phyloP scores from a whole-genome alignment of 441 rosid genomes.

The Populus hybrid region DNA sequence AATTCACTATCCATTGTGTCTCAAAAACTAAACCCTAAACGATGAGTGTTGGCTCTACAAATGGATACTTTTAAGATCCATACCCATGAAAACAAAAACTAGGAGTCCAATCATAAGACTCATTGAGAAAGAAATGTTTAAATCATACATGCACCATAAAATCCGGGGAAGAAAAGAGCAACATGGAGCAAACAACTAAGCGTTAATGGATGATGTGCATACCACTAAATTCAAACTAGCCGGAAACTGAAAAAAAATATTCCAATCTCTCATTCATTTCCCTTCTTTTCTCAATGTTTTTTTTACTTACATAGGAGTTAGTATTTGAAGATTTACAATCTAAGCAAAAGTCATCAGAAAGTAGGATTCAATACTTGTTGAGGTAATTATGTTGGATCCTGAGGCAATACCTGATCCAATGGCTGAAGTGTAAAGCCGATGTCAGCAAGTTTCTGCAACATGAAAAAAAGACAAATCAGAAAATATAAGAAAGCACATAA shows the following conservation, averaged over 20 bases:
- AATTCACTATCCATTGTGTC: not conserved
- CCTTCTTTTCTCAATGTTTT: not conserved
- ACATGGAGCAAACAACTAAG: not conserved
- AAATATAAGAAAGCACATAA: not conserved
- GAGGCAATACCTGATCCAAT: not conserved
- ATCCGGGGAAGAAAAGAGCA: not conserved
- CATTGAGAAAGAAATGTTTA: not conserved
- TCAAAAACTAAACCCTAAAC: not conserved
- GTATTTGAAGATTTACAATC: not conserved
- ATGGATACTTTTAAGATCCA: not conserved
- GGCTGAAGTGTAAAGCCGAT: conserved; percentile 74
- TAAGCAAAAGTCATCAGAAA: not conserved
- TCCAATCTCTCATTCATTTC: not conserved
- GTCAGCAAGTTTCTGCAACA: conserved; percentile 72
- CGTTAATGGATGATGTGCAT: not conserved
- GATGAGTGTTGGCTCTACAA: not conserved
- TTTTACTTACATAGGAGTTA: not conserved
- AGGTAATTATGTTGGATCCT: not conserved
- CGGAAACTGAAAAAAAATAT: not conserved
- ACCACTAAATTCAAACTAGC: not conserved
- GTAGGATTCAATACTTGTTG: not conserved
- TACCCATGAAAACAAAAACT: not conserved
- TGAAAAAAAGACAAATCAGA: not conserved
- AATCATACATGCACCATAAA: not conserved
- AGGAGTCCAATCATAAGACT: not conserved